phyloP scores from a whole-genome alignment of 2,329 filamentous ascomycete genomes.

The Penicillium crustosum region DNA sequence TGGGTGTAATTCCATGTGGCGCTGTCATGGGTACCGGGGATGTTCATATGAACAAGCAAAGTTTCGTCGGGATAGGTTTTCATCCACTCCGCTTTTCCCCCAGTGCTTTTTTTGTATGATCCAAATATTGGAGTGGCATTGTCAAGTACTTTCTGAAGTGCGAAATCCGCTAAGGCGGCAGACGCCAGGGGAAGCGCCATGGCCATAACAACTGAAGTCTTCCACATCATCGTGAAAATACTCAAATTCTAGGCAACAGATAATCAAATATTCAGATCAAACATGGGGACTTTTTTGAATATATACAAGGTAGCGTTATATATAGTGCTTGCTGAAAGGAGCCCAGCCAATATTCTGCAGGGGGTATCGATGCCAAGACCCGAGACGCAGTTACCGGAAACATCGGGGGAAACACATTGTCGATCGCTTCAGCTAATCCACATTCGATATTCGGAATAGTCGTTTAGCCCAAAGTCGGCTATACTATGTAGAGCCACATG shows the following conservation, averaged over 20 bases:
- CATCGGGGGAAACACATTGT: not conserved
- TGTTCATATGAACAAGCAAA: constrained; percentile 49
- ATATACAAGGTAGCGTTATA: not conserved
- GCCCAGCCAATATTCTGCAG: not conserved
- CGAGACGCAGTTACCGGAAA: not conserved
- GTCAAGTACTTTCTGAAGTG: constrained; percentile 45
- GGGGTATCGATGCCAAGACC: not conserved
- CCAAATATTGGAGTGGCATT: constrained; percentile 50
- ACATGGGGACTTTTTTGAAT: not conserved
- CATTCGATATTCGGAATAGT: not conserved
- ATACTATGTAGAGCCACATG: constrained; percentile 1
- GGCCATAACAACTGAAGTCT: not conserved
- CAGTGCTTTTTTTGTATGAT: constrained; percentile 23
- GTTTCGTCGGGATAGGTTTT: constrained; percentile 44
- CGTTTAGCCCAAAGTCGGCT: not conserved
- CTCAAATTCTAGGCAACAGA: not conserved
- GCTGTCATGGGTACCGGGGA: constrained; percentile 53
- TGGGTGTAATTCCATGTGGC: constrained; percentile 54
- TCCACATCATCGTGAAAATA: not conserved
- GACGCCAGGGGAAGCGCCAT: not conserved
- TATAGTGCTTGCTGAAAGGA: not conserved
- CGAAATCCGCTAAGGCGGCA: constrained; percentile 34
- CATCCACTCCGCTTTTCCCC: constrained; percentile 49
- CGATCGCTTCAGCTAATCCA: not conserved
- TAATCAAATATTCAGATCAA: not conserved